A percentile compares a stretch with the other conserved stretches of the same genome.
These are phyloP conservation scores for Cadophora sp. DNA, from an alignment of 2,329 filamentous ascomycete species.

Conservation along the genomic window DNA sequence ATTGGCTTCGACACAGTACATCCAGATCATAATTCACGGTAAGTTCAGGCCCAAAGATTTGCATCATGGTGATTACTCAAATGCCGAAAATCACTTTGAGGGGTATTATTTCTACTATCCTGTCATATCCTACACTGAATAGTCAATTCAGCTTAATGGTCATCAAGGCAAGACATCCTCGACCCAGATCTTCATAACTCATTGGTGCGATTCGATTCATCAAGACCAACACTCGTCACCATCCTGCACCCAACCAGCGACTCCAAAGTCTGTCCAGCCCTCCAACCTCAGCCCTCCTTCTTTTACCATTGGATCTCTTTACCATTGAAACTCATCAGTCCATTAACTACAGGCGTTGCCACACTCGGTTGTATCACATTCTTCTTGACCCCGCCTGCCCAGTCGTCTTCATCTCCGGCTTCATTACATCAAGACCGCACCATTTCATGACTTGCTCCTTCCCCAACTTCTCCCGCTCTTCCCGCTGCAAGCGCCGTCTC, in stretches of 20 bases:
- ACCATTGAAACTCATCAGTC: not conserved
- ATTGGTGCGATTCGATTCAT: not conserved
- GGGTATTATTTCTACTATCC: too few species aligned
- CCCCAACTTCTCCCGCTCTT: slow-evolving; percentile 7
- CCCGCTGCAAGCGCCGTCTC: slow-evolving; percentile 3
- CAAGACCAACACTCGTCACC: too few species aligned
- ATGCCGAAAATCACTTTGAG: too few species aligned
- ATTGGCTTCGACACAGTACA: too few species aligned
- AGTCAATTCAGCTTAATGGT: not conserved
- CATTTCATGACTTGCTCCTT: not conserved
- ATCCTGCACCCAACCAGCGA: not conserved
- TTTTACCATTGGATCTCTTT: slow-evolving; percentile 5
- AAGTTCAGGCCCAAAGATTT: too few species aligned
- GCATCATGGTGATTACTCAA: too few species aligned
- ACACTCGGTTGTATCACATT: not conserved
- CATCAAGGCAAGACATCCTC: not conserved
- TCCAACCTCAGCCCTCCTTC: too few species aligned
- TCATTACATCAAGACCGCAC: not conserved
- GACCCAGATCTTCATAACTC: not conserved
- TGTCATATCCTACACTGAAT: too few species aligned
- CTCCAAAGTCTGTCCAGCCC: too few species aligned
- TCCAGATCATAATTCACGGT: too few species aligned
- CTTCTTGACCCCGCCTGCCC: not conserved
- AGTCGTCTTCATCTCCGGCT: not conserved
- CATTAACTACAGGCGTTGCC: not conserved